Percentiles rank a stretch among this genome's conserved stretches.
phyloP scores from a whole-genome alignment of 2,329 filamentous ascomycete genomes.

The Neonectria faginata region DNA sequence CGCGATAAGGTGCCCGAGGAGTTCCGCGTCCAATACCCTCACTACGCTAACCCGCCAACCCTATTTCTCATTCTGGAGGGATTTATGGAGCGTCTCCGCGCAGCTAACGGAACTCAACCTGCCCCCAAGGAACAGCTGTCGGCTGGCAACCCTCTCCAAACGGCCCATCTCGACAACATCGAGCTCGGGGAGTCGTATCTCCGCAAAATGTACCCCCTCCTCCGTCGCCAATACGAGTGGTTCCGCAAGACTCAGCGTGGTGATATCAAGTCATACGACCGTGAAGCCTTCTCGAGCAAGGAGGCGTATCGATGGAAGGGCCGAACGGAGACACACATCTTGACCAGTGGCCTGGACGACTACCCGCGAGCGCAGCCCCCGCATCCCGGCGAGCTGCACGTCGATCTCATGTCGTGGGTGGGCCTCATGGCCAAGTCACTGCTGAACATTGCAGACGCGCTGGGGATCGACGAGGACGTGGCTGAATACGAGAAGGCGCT shows the following conservation, averaged over 20 bases:
- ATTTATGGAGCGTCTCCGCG: slow-evolving; percentile 82
- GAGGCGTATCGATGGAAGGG: slow-evolving; percentile 97
- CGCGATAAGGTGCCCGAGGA: slow-evolving; percentile 93
- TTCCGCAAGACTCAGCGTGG: slow-evolving; percentile 92
- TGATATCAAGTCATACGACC: slow-evolving; percentile 91
- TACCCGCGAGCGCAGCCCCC: slow-evolving; percentile 95
- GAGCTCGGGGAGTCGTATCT: slow-evolving; percentile 79
- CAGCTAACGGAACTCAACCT: slow-evolving; percentile 61
- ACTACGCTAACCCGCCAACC: slow-evolving; percentile 97
- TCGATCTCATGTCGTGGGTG: slow-evolving; percentile 96
- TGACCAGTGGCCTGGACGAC: slow-evolving; percentile 95
- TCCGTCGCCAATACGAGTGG: slow-evolving; percentile 93
- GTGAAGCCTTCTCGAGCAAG: slow-evolving; percentile 86
- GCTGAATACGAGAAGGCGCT: slow-evolving; percentile 78
- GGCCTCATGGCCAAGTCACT: slow-evolving; percentile 95
- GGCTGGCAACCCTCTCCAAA: slow-evolving; percentile 64
- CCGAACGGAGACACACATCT: slow-evolving; percentile 84
- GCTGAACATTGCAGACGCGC: slow-evolving; percentile 78
- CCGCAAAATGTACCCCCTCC: slow-evolving; percentile 82
- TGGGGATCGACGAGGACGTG: slow-evolving; percentile 82
- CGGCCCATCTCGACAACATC: slow-evolving; percentile 74
- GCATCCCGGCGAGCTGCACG: slow-evolving; percentile 94
- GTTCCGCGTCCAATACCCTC: slow-evolving; percentile 95
- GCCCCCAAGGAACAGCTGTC: slow-evolving; percentile 58
- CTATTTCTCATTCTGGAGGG: slow-evolving; percentile 89